These are phyloP conservation scores for Colletotrichum paranaense DNA, from an alignment of 2,329 filamentous ascomycete genomes.

Conservation along the genomic window DNA sequence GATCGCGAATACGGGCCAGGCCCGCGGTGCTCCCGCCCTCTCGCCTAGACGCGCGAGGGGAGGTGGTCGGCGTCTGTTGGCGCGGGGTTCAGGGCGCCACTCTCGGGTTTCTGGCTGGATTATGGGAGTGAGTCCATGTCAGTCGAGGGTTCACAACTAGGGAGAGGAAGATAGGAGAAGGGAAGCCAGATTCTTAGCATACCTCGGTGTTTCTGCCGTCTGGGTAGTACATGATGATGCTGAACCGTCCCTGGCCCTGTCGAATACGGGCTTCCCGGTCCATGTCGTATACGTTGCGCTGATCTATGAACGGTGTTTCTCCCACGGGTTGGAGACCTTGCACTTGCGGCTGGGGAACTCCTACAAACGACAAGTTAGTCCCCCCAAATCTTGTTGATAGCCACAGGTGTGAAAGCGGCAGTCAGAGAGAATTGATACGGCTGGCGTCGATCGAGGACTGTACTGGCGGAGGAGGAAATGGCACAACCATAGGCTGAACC, in stretches of 20 bases:
- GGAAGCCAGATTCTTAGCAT: no score
- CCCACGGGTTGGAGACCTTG: background rate
- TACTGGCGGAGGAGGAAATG: background rate
- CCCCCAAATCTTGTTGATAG: background rate
- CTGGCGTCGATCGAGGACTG: background rate
- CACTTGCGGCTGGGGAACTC: background rate
- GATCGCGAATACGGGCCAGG: conserved; percentile 2
- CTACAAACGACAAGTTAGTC: background rate
- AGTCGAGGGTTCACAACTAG: background rate
- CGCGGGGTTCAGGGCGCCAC: background rate
- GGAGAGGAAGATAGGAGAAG: no score
- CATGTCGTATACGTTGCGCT: background rate
- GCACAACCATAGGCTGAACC: no score
- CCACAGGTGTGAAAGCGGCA: background rate
- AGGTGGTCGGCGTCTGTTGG: background rate
- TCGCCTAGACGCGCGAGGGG: no score
- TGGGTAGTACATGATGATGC: conserved; percentile 20
- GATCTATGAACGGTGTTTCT: background rate
- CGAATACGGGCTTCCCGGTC: background rate
- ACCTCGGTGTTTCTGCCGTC: conserved; percentile 16
- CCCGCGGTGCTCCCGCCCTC: background rate
- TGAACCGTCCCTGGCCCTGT: conserved; percentile 1
- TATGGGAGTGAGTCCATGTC: background rate
- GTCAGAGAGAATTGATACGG: background rate
- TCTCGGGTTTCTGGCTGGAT: conserved; percentile 1